A percentile compares a stretch with the other conserved stretches of the same genome.
Evolutionary conservation across 2,329 filamentous ascomycete species (phyloP).

Genomic region (Pyrenophora teres): DNA sequence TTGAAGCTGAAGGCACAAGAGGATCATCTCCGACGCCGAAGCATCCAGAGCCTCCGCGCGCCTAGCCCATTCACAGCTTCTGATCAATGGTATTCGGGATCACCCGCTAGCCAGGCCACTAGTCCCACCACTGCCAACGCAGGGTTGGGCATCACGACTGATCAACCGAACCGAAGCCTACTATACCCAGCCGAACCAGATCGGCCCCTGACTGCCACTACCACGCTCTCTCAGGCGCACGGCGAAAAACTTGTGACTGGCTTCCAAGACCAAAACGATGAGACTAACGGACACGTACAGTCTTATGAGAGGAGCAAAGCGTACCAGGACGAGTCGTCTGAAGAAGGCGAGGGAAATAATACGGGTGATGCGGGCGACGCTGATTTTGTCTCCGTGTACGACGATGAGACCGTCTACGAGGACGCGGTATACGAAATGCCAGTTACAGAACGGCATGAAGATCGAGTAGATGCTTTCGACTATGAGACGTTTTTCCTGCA

Average conservation of each 20-base stretch:
- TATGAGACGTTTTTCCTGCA: conserved; percentile 96
- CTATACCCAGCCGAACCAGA: conserved; percentile 25
- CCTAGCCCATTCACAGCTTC: conserved; percentile 81
- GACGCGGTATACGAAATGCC: conserved; percentile 50
- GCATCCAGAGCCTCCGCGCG: conserved; percentile 73
- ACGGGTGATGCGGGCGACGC: conserved; percentile 45
- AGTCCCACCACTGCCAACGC: conserved; percentile 31
- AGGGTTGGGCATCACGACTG: conserved; percentile 37
- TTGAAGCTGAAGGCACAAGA: conserved; percentile 78
- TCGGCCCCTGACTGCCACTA: conserved; percentile 14
- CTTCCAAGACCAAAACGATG: conserved; percentile 1
- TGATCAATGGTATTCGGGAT: conserved; percentile 60
- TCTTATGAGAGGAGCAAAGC: conserved; percentile 33
- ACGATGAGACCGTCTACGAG: conserved; percentile 50
- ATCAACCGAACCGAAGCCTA: conserved; percentile 29
- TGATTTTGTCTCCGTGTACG: conserved; percentile 46
- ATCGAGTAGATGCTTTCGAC: conserved; percentile 92
- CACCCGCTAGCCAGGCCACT: conserved; percentile 34
- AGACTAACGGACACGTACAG: conserved; percentile 8
- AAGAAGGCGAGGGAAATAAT: conserved; percentile 31
- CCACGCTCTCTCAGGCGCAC: conserved; percentile 22
- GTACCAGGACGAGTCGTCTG: conserved; percentile 23
- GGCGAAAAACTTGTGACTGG: conserved; percentile 22
- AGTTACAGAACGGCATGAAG: conserved; percentile 72
- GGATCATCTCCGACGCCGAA: conserved; percentile 77